phyloP scores from a whole-genome alignment of 177 flowering plant species.

The Vitis hybrid region DNA sequence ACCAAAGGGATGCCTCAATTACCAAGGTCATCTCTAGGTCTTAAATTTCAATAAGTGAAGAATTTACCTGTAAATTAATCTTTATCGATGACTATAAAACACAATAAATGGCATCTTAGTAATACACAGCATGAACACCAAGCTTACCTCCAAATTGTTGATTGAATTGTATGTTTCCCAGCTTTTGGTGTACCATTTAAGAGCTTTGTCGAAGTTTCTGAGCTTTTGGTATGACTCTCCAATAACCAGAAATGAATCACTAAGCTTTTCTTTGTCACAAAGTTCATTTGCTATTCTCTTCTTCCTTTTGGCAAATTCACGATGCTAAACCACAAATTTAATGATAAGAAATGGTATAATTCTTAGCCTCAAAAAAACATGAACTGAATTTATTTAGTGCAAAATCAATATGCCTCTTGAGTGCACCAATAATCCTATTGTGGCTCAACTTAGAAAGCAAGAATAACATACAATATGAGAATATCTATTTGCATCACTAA shows the following conservation, averaged over 20 bases:
- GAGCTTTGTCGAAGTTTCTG: conserved; percentile 69
- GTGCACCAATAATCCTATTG: too few relatives aligned
- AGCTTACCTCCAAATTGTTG: conserved; percentile 77
- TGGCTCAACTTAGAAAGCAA: too few relatives aligned
- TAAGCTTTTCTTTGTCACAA: conserved; percentile 85
- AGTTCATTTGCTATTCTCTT: conserved; percentile 73
- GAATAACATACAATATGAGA: too few relatives aligned
- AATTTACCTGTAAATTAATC: too few relatives aligned
- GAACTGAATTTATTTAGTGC: too few relatives aligned
- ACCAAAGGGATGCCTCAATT: not conserved
- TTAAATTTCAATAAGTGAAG: too few relatives aligned
- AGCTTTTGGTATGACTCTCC: conserved; percentile 95
- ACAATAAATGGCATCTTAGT: too few relatives aligned
- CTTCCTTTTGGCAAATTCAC: conserved; percentile 72
- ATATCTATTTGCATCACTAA: too few relatives aligned
- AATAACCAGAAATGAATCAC: conserved; percentile 76
- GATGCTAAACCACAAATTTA: conserved; percentile 48
- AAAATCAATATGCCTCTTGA: not conserved
- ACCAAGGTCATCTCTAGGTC: conserved; percentile 3
- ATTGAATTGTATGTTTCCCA: conserved; percentile 69
- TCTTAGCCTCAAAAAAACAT: not conserved
- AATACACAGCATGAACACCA: not conserved
- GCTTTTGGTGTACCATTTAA: conserved; percentile 78
- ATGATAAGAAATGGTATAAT: not conserved
- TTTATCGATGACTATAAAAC: too few relatives aligned